Percentiles rank a stretch among this genome's conserved stretches.
These are phyloP conservation scores for Taiozyma sp. DNA, from an alignment of 1,139 yeast genomes.

Conservation along the genomic window DNA sequence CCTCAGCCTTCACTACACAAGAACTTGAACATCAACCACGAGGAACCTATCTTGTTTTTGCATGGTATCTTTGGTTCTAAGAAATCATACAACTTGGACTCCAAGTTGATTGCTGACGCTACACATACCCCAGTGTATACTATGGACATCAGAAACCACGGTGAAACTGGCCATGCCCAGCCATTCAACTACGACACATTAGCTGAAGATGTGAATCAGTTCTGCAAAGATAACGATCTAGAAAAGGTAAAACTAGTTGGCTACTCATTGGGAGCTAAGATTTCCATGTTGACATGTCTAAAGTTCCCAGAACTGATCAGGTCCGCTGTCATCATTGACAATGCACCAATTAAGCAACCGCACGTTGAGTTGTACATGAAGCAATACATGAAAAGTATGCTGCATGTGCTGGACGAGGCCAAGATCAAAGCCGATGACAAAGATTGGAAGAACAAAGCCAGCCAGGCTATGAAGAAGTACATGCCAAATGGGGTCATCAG, in stretches of 20 bases:
- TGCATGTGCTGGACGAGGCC: slow-evolving; percentile 24
- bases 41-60: slow-evolving; percentile 36
- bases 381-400: slow-evolving; percentile 22
- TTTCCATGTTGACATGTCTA: slow-evolving; percentile 42
- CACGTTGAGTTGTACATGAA: slow-evolving; percentile 24
- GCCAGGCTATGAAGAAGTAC: slow-evolving; percentile 23
- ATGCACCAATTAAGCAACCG: slow-evolving; percentile 37
- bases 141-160: slow-evolving; percentile 48
- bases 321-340: slow-evolving; percentile 43
- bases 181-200: slow-evolving; percentile 41
- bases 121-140: slow-evolving; percentile 35
- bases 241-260: slow-evolving; percentile 37
- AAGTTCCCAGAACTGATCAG: slow-evolving; percentile 35
- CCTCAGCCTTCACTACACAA: slow-evolving; percentile 21
- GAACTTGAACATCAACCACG: slow-evolving; percentile 16
- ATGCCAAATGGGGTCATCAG: slow-evolving; percentile 29
- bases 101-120: slow-evolving; percentile 30
- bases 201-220: slow-evolving; percentile 38
- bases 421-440: slow-evolving; percentile 22
- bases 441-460: slow-evolving; percentile 32
- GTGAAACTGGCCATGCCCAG: slow-evolving; percentile 36
- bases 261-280: slow-evolving; percentile 53
- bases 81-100: slow-evolving; percentile 37
- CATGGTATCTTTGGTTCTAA: slow-evolving; percentile 50
- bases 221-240: slow-evolving; percentile 28